phyloP scores from a whole-genome alignment of 371 early-diverging fungal species.

The Mucor velutinosus region DNA sequence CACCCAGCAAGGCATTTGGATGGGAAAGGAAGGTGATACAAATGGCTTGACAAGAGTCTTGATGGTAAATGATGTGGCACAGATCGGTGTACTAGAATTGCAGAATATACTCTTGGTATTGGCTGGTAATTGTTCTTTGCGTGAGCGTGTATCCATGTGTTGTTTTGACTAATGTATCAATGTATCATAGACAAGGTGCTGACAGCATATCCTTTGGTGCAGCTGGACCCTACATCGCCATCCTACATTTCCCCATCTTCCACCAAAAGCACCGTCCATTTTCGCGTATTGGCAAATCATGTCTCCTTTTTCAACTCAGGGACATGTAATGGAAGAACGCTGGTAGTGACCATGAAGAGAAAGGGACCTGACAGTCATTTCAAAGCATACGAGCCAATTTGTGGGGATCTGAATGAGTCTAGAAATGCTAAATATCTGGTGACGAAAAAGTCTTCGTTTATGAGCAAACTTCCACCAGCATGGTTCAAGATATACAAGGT shows the following conservation, averaged over 20 bases:
- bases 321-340: slow-evolving; percentile 62
- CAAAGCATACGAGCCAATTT: slow-evolving; percentile 69
- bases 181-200: slow-evolving; percentile 38
- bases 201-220: slow-evolving; percentile 71
- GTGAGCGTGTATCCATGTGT: not conserved
- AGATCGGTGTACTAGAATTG: slow-evolving; percentile 29
- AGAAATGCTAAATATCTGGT: slow-evolving; percentile 41
- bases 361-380: slow-evolving; percentile 65
- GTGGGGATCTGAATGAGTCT: not conserved
- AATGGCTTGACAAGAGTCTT: slow-evolving; percentile 28
- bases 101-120: slow-evolving; percentile 23
- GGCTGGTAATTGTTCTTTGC: slow-evolving; percentile 9
- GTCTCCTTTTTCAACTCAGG: slow-evolving; percentile 85
- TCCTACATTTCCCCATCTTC: slow-evolving; percentile 23
- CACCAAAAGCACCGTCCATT: slow-evolving; percentile 32
- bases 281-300: slow-evolving; percentile 60
- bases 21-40: slow-evolving; percentile 37
- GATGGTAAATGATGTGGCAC: slow-evolving; percentile 28
- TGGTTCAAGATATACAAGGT: slow-evolving; percentile 62
- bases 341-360: slow-evolving; percentile 70
- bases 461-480: slow-evolving; percentile 34
- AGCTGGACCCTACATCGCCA: slow-evolving; percentile 36
- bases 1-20: slow-evolving; percentile 76
- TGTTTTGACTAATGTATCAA: not conserved
- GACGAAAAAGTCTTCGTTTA: slow-evolving; percentile 41